Conservation (phyloP, 345 rosid genomes). For the Dipteronia dyeriana region DNA sequence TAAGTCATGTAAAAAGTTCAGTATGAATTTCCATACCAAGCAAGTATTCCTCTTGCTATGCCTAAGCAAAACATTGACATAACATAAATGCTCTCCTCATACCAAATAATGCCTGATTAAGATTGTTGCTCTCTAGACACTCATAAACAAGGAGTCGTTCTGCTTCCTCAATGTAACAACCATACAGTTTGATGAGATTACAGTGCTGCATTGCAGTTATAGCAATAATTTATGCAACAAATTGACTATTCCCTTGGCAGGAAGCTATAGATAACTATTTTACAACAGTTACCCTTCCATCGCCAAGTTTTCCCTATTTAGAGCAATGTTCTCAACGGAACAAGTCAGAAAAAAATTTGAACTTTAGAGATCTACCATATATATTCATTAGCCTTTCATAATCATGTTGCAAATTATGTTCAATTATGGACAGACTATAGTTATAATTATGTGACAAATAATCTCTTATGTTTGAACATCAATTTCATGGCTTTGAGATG, state of each 20-base stretch:
- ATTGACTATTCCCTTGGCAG: conserved; percentile 24
- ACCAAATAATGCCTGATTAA: conserved; percentile 52
- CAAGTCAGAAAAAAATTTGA: no score
- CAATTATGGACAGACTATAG: not conserved
- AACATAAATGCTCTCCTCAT: not conserved
- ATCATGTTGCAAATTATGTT: not conserved
- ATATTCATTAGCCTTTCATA: not conserved
- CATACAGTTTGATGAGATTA: conserved; percentile 54
- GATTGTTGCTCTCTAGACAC: conserved; percentile 55
- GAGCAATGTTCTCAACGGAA: not conserved
- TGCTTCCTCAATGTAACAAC: conserved; percentile 50
- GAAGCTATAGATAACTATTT: conserved; percentile 23
- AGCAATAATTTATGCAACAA: conserved; percentile 23
- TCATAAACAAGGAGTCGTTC: conserved; percentile 52
- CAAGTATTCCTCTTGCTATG: no score
- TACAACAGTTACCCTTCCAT: conserved; percentile 11
- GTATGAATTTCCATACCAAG: conserved; percentile 10
- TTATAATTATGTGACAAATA: not conserved
- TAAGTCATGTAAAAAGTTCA: not conserved
- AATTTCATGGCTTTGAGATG: no score
- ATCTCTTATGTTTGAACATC: not conserved
- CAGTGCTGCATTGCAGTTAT: conserved; percentile 48
- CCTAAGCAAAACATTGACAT: not conserved
- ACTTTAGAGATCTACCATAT: no score
- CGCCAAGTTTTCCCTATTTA: conserved; percentile 14